A percentile compares a stretch with the other conserved stretches of the same genome.
phyloP scores from a whole-genome alignment of 2,329 filamentous ascomycete species.

The Cladophialophora psammophila region DNA sequence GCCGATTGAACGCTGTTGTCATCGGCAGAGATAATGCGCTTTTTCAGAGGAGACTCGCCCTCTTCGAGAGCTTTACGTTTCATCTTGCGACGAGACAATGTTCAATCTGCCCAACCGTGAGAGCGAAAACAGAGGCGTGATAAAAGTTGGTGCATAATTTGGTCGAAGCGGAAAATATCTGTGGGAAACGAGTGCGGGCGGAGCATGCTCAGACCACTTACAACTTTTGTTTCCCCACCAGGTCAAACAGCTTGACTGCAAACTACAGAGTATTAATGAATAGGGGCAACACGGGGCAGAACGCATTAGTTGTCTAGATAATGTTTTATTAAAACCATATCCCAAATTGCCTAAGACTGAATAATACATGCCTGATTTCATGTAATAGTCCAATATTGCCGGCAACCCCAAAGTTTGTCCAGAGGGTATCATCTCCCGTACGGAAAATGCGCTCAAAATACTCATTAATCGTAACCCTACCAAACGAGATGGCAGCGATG shows the following conservation, averaged over 20 bases:
- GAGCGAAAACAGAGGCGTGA: not conserved
- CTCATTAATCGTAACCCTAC: constrained; percentile 12
- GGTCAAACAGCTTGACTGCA: not conserved
- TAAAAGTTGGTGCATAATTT: not conserved
- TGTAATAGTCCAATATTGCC: not conserved
- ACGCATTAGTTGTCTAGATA: not conserved
- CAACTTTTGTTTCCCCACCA: not conserved
- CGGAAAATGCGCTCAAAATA: not conserved
- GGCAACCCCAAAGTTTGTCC: not conserved
- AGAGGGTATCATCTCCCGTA: constrained; percentile 12
- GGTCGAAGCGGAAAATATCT: not conserved
- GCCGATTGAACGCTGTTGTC: constrained; percentile 44
- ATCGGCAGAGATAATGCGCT: constrained; percentile 28
- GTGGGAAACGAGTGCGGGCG: not conserved
- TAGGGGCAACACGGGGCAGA: not conserved
- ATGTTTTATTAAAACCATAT: not conserved
- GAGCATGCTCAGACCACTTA: not conserved
- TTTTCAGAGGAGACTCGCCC: constrained; percentile 33
- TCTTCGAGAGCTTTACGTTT: constrained; percentile 53
- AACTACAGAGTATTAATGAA: not conserved
- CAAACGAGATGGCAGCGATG: not conserved
- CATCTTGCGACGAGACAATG: constrained; percentile 29
- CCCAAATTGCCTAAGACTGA: not conserved
- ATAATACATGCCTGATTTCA: not conserved
- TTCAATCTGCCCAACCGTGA: not conserved